Percentiles rank a stretch among this genome's conserved stretches.
These are phyloP conservation scores for Fraxinus americana DNA, from an alignment of 257 asterid genomes.

Conservation along the genomic window DNA sequence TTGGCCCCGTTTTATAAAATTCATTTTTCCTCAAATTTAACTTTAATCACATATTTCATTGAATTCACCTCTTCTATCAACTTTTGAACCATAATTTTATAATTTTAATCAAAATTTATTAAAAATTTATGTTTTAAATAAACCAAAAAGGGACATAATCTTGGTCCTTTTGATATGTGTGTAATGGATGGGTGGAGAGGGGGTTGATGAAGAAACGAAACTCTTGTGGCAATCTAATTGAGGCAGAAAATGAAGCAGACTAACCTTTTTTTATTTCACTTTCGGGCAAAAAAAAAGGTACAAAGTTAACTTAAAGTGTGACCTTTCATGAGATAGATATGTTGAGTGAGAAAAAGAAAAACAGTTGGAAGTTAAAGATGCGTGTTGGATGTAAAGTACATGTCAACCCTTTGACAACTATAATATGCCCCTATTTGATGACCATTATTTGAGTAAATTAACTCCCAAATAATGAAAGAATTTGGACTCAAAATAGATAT, in stretches of 20 bases:
- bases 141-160: not conserved
- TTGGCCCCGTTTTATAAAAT: no score
- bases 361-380: not conserved
- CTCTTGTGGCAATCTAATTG: not conserved
- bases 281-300: not conserved
- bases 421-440: not conserved
- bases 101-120: no score
- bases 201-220: not conserved
- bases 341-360: not conserved
- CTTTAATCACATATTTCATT: no score
- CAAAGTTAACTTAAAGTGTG: not conserved
- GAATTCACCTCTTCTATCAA: no score
- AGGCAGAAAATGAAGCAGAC: not conserved
- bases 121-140: no score
- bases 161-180: not conserved
- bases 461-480: no score
- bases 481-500: not conserved
- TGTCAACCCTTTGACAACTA: not conserved
- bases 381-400: not conserved
- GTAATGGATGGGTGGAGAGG: not conserved
- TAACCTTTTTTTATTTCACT: not conserved
- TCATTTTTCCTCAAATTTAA: no score
- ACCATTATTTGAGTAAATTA: not conserved
- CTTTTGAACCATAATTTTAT: no score
- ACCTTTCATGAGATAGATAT: not conserved